A percentile compares a stretch with the other conserved stretches of the same genome.
These are phyloP conservation scores for Articulospora tetracladia DNA, from an alignment of 495 filamentous ascomycete species.

Conservation along the genomic window DNA sequence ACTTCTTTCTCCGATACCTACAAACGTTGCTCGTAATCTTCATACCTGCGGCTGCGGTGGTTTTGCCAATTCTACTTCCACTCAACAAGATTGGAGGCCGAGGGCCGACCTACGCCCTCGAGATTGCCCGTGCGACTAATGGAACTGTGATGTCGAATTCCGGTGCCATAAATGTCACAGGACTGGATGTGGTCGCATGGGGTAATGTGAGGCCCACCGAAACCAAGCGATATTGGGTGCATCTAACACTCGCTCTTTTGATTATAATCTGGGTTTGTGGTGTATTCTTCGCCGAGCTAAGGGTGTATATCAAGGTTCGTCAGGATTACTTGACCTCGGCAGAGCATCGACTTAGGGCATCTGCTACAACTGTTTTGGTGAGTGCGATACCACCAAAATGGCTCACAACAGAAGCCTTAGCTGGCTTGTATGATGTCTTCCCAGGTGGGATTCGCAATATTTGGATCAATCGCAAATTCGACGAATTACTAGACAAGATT, in stretches of 20 bases:
- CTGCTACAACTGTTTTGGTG: slow-evolving; percentile 91
- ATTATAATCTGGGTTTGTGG: slow-evolving; percentile 82
- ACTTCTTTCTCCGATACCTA: slow-evolving; percentile 95
- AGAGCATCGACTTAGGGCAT: slow-evolving; percentile 91
- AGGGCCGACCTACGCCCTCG: slow-evolving; percentile 36
- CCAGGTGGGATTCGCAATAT: slow-evolving; percentile 94
- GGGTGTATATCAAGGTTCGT: slow-evolving; percentile 88
- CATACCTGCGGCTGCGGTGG: slow-evolving; percentile 68
- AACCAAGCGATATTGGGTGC: slow-evolving; percentile 80
- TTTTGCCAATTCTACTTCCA: slow-evolving; percentile 83
- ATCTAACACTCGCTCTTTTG: slow-evolving; percentile 76
- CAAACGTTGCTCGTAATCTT: slow-evolving; percentile 94
- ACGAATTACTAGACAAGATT: slow-evolving; percentile 84
- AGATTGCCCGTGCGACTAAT: slow-evolving; percentile 12
- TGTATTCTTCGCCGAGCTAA: slow-evolving; percentile 82
- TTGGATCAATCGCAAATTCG: slow-evolving; percentile 92
- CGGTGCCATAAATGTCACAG: slow-evolving; percentile 45
- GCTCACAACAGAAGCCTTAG: slow-evolving; percentile 76
- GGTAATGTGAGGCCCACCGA: slow-evolving; percentile 76
- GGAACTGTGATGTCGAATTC: neutral
- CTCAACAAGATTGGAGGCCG: slow-evolving; percentile 75
- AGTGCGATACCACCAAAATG: slow-evolving; percentile 86
- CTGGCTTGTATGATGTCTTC: slow-evolving; percentile 91
- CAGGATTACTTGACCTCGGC: slow-evolving; percentile 95
- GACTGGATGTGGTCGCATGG: slow-evolving; percentile 81